These are phyloP conservation scores for Microdochium paspali DNA, from an alignment of 2,329 filamentous ascomycete genomes.

Conservation along the genomic window DNA sequence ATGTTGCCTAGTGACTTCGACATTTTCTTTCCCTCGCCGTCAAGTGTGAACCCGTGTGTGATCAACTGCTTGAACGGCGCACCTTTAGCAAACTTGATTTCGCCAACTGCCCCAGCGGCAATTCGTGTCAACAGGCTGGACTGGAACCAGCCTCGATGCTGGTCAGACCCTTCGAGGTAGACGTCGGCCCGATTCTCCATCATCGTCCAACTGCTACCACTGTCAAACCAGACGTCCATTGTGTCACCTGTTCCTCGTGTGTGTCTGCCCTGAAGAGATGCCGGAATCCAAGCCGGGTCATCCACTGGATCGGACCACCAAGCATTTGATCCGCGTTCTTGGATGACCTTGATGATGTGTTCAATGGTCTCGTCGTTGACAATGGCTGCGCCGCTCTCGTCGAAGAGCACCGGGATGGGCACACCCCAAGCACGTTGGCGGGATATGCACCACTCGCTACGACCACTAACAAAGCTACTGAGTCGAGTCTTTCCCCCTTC, in stretches of 20 bases:
- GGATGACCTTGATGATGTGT: conserved; percentile 74
- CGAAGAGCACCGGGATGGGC: conserved; percentile 85
- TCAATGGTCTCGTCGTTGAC: conserved; percentile 70
- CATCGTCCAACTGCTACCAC: conserved; percentile 83
- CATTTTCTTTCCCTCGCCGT: conserved; percentile 92
- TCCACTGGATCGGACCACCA: conserved; percentile 84
- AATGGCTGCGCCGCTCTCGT: conserved; percentile 62
- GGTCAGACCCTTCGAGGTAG: conserved; percentile 89
- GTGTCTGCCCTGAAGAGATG: conserved; percentile 44
- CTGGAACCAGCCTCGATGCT: conserved; percentile 98
- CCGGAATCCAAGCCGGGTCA: conserved; percentile 69
- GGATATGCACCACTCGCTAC: conserved; percentile 97
- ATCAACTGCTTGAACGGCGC: conserved; percentile 83
- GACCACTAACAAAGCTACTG: conserved; percentile 75
- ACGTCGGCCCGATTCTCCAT: conserved; percentile 59
- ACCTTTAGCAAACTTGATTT: conserved; percentile 20
- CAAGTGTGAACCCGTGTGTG: conserved; percentile 91
- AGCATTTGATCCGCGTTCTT: conserved; percentile 72
- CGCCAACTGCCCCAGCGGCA: conserved; percentile 44
- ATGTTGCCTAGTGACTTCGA: conserved; percentile 93
- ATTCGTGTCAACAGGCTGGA: conserved; percentile 85
- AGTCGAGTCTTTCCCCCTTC: conserved; percentile 64
- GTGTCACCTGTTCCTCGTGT: conserved; percentile 81
- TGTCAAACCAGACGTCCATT: conserved; percentile 99
- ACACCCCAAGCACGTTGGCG: conserved; percentile 94